A percentile compares a stretch with the other conserved stretches of the same genome.
phyloP scores from a whole-genome alignment of 768 basidiomycete species.

The Kwoniella sp. region DNA sequence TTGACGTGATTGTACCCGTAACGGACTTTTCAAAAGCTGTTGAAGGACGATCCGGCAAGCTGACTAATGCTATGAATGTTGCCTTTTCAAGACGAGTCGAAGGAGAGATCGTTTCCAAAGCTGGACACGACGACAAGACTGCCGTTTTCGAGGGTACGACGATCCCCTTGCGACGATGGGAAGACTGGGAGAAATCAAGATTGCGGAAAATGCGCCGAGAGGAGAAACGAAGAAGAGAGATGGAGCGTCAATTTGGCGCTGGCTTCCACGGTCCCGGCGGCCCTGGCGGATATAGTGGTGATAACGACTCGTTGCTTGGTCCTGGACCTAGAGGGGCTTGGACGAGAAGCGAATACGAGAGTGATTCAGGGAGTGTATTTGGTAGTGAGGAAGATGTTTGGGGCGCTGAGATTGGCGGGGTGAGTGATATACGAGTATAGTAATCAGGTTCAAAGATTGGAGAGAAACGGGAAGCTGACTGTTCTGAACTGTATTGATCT shows the following conservation, averaged over 20 bases:
- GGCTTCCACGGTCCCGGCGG: conserved; percentile 38
- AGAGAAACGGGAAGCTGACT: no score
- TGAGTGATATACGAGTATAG: no score
- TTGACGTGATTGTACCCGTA: conserved; percentile 33
- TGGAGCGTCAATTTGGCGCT: conserved; percentile 65
- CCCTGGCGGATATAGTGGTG: conserved; percentile 3
- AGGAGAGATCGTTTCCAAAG: conserved; percentile 76
- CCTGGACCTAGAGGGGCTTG: conserved; percentile 31
- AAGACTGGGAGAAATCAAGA: conserved; percentile 97
- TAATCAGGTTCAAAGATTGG: no score
- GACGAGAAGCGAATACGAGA: conserved; percentile 43
- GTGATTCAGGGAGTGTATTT: conserved; percentile 72
- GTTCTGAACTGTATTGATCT: no score
- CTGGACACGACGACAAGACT: conserved; percentile 67
- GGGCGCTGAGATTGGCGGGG: conserved; percentile 87
- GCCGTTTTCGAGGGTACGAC: conserved; percentile 62
- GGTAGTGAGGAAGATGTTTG: conserved; percentile 90
- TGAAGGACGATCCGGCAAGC: no score
- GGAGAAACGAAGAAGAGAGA: conserved; percentile 65
- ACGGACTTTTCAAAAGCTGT: not conserved
- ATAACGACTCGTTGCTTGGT: conserved; percentile 23
- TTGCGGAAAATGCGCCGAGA: conserved; percentile 87
- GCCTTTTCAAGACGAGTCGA: conserved; percentile 75
- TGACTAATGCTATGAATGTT: not conserved
- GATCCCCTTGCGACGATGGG: conserved; percentile 96